phyloP scores from a whole-genome alignment of 2,329 filamentous ascomycete genomes.

The Talaromyces sp. region DNA sequence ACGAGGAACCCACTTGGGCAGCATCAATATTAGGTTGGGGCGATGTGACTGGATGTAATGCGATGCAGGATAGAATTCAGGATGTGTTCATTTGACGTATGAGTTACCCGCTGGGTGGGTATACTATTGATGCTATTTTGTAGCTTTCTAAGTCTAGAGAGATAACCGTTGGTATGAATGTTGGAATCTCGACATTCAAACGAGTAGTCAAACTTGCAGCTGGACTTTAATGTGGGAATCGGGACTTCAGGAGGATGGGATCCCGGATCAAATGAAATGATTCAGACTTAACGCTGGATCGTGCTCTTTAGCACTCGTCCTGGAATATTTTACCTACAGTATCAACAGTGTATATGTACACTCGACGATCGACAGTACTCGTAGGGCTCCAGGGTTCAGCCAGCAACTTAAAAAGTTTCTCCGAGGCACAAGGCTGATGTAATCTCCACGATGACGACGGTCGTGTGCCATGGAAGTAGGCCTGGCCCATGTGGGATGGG shows the following conservation, averaged over 20 bases:
- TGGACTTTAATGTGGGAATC: too few species aligned
- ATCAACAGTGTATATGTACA: too few species aligned
- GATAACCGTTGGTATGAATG: too few species aligned
- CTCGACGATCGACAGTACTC: background rate
- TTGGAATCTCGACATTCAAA: too few species aligned
- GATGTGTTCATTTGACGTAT: background rate
- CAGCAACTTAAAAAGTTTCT: background rate
- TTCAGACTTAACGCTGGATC: too few species aligned
- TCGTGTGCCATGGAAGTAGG: constrained; percentile 8
- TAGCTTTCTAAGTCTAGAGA: too few species aligned
- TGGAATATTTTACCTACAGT: too few species aligned
- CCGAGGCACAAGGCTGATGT: constrained; percentile 3
- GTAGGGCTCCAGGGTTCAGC: background rate
- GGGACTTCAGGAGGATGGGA: too few species aligned
- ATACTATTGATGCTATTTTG: too few species aligned
- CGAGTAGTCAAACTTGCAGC: too few species aligned
- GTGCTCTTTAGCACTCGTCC: too few species aligned
- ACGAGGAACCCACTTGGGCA: constrained; percentile 3
- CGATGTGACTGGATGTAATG: background rate
- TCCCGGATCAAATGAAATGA: too few species aligned
- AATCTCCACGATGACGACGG: constrained; percentile 7
- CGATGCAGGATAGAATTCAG: background rate
- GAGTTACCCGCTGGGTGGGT: background rate
- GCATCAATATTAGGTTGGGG: background rate
- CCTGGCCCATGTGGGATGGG: background rate